phyloP scores from a whole-genome alignment of 2,329 filamentous ascomycete species.

The Fusarium citri region DNA sequence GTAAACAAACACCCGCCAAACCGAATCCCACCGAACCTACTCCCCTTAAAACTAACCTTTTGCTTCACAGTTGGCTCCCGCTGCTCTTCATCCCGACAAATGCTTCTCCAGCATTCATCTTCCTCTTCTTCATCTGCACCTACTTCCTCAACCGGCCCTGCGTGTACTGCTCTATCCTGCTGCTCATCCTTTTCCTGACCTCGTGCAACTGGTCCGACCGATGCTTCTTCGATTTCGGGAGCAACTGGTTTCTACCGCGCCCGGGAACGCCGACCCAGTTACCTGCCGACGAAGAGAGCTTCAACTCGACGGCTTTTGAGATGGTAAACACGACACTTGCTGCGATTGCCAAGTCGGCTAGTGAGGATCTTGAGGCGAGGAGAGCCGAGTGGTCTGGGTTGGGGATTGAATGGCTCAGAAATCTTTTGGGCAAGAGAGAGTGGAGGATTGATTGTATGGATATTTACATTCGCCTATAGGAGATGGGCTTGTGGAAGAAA shows the following conservation, averaged over 20 bases:
- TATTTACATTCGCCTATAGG: slow-evolving; percentile 81
- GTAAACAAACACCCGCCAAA: slow-evolving; percentile 52
- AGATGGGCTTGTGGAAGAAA: slow-evolving; percentile 1
- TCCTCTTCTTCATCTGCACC: slow-evolving; percentile 90
- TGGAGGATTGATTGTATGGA: slow-evolving; percentile 94
- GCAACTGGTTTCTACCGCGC: slow-evolving; percentile 93
- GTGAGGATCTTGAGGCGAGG: slow-evolving; percentile 68
- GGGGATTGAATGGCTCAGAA: slow-evolving; percentile 87
- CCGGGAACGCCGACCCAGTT: slow-evolving; percentile 51
- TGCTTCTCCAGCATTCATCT: slow-evolving; percentile 85
- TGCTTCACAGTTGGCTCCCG: slow-evolving; percentile 78
- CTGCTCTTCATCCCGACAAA: slow-evolving; percentile 91
- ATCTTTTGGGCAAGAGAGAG: slow-evolving; percentile 82
- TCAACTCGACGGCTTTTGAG: slow-evolving; percentile 64
- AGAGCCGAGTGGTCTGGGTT: slow-evolving; percentile 78
- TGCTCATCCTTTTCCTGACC: slow-evolving; percentile 93
- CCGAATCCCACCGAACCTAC: not conserved
- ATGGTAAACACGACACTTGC: slow-evolving; percentile 77
- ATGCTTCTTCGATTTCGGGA: slow-evolving; percentile 92
- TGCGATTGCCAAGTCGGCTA: slow-evolving; percentile 73
- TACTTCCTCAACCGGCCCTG: slow-evolving; percentile 97
- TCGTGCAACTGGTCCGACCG: slow-evolving; percentile 90
- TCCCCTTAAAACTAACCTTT: slow-evolving; percentile 14
- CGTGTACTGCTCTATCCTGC: slow-evolving; percentile 96
- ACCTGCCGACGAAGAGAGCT: slow-evolving; percentile 45